Evolutionary conservation across 1,284 basidiomycete genomes (phyloP).

Genomic region (Quambalaria eucalypti): DNA sequence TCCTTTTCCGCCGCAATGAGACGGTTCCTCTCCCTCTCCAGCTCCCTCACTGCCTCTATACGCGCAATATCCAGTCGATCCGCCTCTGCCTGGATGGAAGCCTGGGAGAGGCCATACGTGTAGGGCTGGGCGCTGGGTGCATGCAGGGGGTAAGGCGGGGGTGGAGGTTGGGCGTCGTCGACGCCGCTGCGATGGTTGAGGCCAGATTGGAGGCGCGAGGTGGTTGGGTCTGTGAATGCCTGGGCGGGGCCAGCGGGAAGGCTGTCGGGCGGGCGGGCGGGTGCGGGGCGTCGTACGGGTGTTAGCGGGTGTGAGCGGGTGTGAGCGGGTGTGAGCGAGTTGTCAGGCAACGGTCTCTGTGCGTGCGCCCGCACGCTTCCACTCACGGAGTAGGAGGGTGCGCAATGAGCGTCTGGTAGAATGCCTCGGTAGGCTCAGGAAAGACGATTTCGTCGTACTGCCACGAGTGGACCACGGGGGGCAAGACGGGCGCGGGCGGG

Average conservation of each 20-base stretch:
- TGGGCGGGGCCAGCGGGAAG: constrained; percentile 30
- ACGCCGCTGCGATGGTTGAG: not conserved
- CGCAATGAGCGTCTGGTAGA: constrained; percentile 70
- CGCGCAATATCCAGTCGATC: constrained; percentile 70
- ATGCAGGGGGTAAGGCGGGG: constrained; percentile 37
- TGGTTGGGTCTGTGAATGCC: constrained; percentile 27
- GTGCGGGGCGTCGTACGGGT: too few species aligned
- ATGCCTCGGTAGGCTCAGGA: constrained; percentile 79
- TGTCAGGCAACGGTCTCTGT: not conserved
- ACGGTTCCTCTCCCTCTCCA: constrained; percentile 39
- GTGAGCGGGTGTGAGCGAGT: too few species aligned
- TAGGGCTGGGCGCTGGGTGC: constrained; percentile 32
- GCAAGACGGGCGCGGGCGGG: constrained; percentile 10
- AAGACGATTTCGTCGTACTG: constrained; percentile 99
- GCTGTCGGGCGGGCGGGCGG: too few species aligned
- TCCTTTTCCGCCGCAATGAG: constrained; percentile 43
- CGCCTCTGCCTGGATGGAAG: constrained; percentile 75
- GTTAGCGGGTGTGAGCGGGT: too few species aligned
- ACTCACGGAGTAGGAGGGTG: constrained; percentile 71
- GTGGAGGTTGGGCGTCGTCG: too few species aligned
- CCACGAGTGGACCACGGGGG: constrained; percentile 66
- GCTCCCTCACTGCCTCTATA: constrained; percentile 54
- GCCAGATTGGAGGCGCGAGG: constrained; percentile 20
- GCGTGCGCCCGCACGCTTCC: constrained; percentile 47
- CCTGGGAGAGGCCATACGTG: constrained; percentile 56